These are phyloP conservation scores for Verticillium alfalfae DNA, from an alignment of 2,329 filamentous ascomycete genomes.

Conservation along the genomic window DNA sequence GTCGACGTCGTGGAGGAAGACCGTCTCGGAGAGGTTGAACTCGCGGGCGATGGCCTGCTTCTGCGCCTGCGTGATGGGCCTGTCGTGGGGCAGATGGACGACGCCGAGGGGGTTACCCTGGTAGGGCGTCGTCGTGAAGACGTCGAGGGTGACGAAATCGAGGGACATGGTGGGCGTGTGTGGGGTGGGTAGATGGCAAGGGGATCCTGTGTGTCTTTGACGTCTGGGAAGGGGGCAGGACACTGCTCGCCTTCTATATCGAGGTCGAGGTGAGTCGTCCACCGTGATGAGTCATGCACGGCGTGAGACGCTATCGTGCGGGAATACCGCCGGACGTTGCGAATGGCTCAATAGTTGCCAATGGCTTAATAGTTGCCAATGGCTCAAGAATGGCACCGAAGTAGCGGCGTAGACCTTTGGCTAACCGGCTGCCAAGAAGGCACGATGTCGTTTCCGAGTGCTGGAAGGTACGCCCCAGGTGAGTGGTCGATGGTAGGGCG, in stretches of 20 bases:
- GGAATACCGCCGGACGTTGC: too few relatives aligned
- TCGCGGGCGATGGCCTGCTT: conserved; percentile 57
- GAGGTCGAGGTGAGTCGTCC: too few relatives aligned
- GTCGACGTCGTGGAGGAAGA: conserved; percentile 41
- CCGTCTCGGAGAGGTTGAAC: conserved; percentile 60
- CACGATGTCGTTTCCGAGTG: not conserved
- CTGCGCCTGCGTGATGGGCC: conserved; percentile 39
- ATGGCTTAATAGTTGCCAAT: not conserved
- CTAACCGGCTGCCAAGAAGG: not conserved
- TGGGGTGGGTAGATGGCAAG: not conserved
- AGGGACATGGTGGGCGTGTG: conserved; percentile 26
- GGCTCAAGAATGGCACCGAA: not conserved
- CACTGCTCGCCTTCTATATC: too few relatives aligned
- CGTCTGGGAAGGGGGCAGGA: too few relatives aligned
- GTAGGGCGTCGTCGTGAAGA: conserved; percentile 48
- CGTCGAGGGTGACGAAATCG: conserved; percentile 49
- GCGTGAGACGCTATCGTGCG: too few relatives aligned
- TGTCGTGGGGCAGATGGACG: conserved; percentile 29
- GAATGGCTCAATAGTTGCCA: not conserved
- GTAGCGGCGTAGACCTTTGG: not conserved
- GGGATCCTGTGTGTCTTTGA: not conserved
- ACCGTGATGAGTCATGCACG: too few relatives aligned
- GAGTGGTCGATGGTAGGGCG: not conserved
- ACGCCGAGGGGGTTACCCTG: conserved; percentile 57
- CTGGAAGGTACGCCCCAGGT: not conserved